Base-by-base conservation (phyloP, 2,329 filamentous ascomycete genomes). In the Chaetomium olivaceum region DNA sequence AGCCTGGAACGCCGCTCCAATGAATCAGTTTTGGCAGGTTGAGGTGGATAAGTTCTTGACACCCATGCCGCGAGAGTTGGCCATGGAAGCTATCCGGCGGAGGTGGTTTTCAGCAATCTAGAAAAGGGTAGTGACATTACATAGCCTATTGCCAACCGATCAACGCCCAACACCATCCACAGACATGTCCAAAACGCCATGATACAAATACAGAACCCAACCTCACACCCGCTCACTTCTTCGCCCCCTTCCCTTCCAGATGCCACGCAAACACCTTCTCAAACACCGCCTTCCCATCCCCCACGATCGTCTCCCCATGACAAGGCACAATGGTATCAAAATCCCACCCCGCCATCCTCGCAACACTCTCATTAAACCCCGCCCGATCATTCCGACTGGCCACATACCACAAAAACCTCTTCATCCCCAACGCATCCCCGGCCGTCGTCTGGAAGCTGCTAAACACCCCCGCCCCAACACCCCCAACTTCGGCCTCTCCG, bases 221-320 rank as follows among this genome's bases (percentile, higher is more conserved):
- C 27, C 19, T 23, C 43, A 19, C 50, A 25, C 31, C 4, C 46
- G 16, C 55, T 62, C 56, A 63, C 61, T 43, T 58, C 52, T 14
- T 54, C 16, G 58, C 31, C 3, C 58, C 62, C 61, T 67, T 62
- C 46, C 63, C 69, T 58, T 86, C 80, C 74, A 96, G 76, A 80
- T 96, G 91, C 93, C 93, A 97, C 72, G 85, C 85, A 78, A 96
- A 92, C 14, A 96, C 83, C 76, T 91, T 91, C 73, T 84, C 80
- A 70, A 94, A 96, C 19, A 91, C 81, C 12, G 84, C 84, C 82
- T 96, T 97, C 11, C 85, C 93, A 68, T 81, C 77, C 1, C 80
- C 82, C 76, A 95, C 89, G 70, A 98, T 88, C 19, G 91, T 89
- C 79, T 99, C 95, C 9, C 95, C 95, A 78, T 99, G 95, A 76